Base-by-base conservation (phyloP, 768 basidiomycete genomes). In the Termitomyces sp. region DNA sequence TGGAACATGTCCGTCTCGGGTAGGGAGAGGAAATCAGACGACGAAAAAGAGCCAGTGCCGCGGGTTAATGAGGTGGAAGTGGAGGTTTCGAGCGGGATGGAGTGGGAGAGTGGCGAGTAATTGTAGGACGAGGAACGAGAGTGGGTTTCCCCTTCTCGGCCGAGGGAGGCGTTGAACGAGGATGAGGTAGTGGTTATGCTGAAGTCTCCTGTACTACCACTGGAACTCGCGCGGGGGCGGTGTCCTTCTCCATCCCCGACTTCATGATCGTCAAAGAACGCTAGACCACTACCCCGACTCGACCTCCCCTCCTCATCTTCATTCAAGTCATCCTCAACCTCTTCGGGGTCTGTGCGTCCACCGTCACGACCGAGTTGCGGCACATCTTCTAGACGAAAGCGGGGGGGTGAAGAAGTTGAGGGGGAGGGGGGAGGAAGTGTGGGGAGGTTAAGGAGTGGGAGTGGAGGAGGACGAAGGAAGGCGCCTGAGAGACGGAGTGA, bases 391-490 rank as follows among this genome's bases (percentile, higher is more conserved):
- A 85, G 67, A 13, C 78, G 74, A 42, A 42, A 27, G n/a, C 13
- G 65, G 63, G 31, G 32, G 1, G 53, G 26, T 12, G 61, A 37
- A 39, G 47, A 26, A 27, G 39, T 29, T 9, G 20, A 13, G 0
- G 65, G 62, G 0, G 55, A 50, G 7, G 71, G 65, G 7, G 70
- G 64, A 7, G 77, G 76, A 13, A 84, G 68, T 20, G 72, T 72
- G 4, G 85, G 85, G 4, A 87, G 70, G 64, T 76, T 78, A 18
- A 79, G 65, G 46, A 82, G 62, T 3, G 83, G 69, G 27, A 74
- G 44, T 5, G 72, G 69, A 20, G 71, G 71, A 2, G 67, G 67
- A 10, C 69, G 66, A 27, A 64, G 39, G 16, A 70, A 65, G 59
- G 32, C 64, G 56, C n/a, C 53, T 62, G 34, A 67, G 60, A 55